Evolutionary conservation across 2,329 filamentous ascomycete genomes (phyloP).

Genomic region (Claviceps africana): DNA sequence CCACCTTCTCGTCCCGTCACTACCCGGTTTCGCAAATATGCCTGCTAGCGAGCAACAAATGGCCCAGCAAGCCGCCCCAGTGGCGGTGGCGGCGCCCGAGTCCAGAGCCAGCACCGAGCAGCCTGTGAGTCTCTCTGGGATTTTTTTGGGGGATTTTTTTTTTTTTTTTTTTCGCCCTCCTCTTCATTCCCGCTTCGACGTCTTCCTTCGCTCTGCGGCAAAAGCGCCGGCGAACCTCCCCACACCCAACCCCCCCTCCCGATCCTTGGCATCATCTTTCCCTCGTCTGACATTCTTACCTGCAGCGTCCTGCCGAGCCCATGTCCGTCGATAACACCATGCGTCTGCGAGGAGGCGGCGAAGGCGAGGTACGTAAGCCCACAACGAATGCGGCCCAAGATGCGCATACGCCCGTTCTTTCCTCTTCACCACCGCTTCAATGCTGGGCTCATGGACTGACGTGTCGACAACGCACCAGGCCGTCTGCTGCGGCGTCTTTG

Average conservation of each 20-base stretch:
- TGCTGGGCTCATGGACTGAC: neutral
- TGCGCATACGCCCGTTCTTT: too few species aligned
- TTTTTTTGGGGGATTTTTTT: neutral
- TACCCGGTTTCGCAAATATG: neutral
- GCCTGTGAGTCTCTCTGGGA: slow-evolving; percentile 20
- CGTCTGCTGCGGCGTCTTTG: slow-evolving; percentile 26
- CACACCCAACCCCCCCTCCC: too few species aligned
- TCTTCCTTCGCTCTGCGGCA: too few species aligned
- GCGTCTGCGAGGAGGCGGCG: slow-evolving; percentile 21
- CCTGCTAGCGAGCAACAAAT: slow-evolving; percentile 15
- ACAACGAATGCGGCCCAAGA: neutral
- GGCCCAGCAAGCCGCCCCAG: slow-evolving; percentile 19
- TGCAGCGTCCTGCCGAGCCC: slow-evolving; percentile 20
- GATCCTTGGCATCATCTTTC: neutral
- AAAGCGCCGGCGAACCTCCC: too few species aligned
- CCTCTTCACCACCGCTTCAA: neutral
- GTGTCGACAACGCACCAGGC: slow-evolving; percentile 14
- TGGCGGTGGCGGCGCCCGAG: slow-evolving; percentile 11
- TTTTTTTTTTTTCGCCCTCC: neutral
- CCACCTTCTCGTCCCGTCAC: too few species aligned
- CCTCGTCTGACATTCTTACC: neutral
- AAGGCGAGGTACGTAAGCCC: slow-evolving; percentile 18
- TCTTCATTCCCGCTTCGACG: too few species aligned
- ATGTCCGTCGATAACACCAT: slow-evolving; percentile 20
- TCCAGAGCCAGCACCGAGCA: slow-evolving; percentile 18